phyloP scores from a whole-genome alignment of 2,329 filamentous ascomycete species.

The Pseudogymnoascus sp. region DNA sequence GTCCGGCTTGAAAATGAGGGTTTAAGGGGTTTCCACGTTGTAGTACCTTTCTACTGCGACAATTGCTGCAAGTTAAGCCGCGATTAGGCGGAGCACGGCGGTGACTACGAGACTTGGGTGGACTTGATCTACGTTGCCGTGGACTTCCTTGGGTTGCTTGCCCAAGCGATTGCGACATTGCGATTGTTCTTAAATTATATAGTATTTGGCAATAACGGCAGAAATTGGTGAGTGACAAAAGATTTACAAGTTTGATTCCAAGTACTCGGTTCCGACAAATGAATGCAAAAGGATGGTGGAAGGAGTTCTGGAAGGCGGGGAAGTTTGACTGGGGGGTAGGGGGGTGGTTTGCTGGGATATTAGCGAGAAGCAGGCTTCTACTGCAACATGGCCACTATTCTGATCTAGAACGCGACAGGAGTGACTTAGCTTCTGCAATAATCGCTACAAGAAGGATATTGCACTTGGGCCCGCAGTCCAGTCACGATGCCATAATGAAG shows the following conservation, averaged over 20 bases:
- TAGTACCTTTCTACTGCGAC: conserved; percentile 19
- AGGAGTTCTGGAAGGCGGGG: not conserved
- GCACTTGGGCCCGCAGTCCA: too few relatives aligned
- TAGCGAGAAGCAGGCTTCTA: not conserved
- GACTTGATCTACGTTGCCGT: not conserved
- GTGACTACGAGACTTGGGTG: not conserved
- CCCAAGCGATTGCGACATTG: not conserved
- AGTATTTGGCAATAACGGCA: not conserved
- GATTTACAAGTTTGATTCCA: not conserved
- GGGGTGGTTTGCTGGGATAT: not conserved
- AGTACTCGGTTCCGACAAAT: not conserved
- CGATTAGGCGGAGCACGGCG: not conserved
- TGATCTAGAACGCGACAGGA: too few relatives aligned
- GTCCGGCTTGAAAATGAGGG: not conserved
- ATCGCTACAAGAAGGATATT: too few relatives aligned
- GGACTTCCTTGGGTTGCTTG: not conserved
- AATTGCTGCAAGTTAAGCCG: conserved; percentile 22
- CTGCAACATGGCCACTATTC: too few relatives aligned
- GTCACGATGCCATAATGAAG: too few relatives aligned
- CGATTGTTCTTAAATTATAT: not conserved
- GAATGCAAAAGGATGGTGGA: not conserved
- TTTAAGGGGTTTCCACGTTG: not conserved
- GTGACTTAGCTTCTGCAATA: too few relatives aligned
- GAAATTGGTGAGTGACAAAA: not conserved
- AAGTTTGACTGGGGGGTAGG: not conserved